Base-by-base conservation (phyloP, 176 grass and related monocot genomes). In the Cenchrus americanus region DNA sequence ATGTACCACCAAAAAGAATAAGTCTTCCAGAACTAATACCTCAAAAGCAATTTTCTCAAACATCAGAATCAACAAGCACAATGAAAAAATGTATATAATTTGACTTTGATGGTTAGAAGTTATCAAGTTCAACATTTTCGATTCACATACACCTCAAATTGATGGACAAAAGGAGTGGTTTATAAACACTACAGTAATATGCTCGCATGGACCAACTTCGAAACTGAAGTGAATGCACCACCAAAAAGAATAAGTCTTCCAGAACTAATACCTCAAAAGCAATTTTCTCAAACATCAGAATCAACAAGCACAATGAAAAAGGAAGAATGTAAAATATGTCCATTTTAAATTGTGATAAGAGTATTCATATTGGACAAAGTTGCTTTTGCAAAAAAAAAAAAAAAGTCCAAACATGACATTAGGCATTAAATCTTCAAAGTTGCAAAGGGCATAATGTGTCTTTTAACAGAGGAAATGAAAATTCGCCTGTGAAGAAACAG, bases 331-430 rank as follows among this genome's bases (percentile, higher is more conserved):
- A 85, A 81, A 84, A 55, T 49, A 67, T 3, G 66, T 80, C 51
- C 12, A 85, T 62, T 37, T 53, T 85, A 75, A 69, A 70, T 40
- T 44, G 64, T 48, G 2, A 46, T 37, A 54, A 47, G 65, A 55
- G 57, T 24, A 89, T 77, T 63, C 6, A 62, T 23, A 62, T 44
- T 40, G 23, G 6, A 62, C 3, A 72, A 71, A 79, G 22, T 27
- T 30, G 15, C 22, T 69, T 37, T 78, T 71, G 24, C 23, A 78
- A 8, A 59, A 78, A 48, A 70, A 37, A 37, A 37, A 37, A 37
- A 37, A 37, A 84, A 62, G 41, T 23, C 64, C 52, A 76, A 84
- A 53, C 37, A 57, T 54, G 32, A 24, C 14, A 47, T 24, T 8
- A 71, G 11, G n/a, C 64, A 74, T 37, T 32, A 58, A 57, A 2